These are phyloP conservation scores for Priceomyces haplophilus DNA, from an alignment of 805 yeast species.

Conservation along the genomic window DNA sequence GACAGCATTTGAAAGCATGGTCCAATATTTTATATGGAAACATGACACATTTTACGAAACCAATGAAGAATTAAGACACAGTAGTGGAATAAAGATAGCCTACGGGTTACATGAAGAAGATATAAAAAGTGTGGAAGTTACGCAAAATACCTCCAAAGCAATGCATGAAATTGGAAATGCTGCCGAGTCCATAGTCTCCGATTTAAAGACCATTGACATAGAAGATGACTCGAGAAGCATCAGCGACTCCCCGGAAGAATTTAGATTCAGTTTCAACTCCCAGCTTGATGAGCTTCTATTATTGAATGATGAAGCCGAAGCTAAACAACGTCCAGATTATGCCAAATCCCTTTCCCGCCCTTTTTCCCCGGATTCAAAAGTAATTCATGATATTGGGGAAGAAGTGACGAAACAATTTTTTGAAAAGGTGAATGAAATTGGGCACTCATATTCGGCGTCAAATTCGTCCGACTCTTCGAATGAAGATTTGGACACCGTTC, in stretches of 20 bases:
- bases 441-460: conserved; percentile 14
- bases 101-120: neutral
- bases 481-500: conserved; percentile 21
- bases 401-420: conserved; percentile 32
- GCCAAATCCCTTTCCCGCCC: neutral
- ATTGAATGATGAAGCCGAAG: neutral
- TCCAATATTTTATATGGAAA: conserved; percentile 42
- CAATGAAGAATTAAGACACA: neutral
- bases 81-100: conserved; percentile 1
- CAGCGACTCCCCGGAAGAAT: neutral
- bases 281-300: neutral
- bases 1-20: conserved; percentile 37
- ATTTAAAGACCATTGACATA: neutral
- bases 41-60: conserved; percentile 22
- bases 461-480: conserved; percentile 16
- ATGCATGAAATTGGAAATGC: neutral
- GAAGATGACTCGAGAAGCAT: neutral
- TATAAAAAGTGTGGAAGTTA: neutral
- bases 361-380: conserved; percentile 12
- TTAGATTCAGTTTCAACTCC: neutral
- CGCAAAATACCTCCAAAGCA: neutral
- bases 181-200: neutral
- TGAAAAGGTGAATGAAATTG: conserved; percentile 31
- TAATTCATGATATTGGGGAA: conserved; percentile 32
- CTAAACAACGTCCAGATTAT: neutral